Conservation (phyloP, 768 basidiomycete genomes). For the Lyophyllum shimeji region DNA sequence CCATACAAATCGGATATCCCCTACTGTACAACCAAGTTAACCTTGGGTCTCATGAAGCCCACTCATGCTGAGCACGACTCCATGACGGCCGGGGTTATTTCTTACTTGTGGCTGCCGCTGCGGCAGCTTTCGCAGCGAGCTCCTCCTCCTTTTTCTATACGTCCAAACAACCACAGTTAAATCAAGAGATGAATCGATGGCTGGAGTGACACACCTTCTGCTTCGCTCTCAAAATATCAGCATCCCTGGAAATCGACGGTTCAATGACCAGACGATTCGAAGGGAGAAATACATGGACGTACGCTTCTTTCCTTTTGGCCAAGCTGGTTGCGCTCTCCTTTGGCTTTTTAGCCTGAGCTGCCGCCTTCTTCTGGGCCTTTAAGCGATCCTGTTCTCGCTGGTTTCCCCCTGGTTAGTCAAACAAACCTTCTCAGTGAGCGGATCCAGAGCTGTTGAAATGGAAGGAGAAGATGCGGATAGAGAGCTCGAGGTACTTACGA, state of each 20-base stretch:
- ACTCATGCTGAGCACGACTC: conserved; percentile 8
- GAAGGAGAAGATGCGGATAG: conserved; percentile 3
- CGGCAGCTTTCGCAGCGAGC: conserved; percentile 28
- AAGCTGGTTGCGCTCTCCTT: conserved; percentile 68
- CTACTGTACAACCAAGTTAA: background rate
- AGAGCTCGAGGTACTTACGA: conserved; percentile 38
- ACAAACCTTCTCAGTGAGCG: conserved; percentile 20
- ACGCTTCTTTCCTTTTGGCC: conserved; percentile 76
- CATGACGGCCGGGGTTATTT: conserved; percentile 35
- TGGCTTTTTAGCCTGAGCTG: conserved; percentile 53
- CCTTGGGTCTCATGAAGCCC: conserved; percentile 7
- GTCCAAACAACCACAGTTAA: background rate
- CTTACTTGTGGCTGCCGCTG: conserved; percentile 21
- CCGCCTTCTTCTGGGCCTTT: conserved; percentile 72
- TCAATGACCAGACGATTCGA: conserved; percentile 8
- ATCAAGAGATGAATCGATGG: conserved; percentile 1
- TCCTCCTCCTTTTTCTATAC: conserved; percentile 57
- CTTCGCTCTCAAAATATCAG: conserved; percentile 71
- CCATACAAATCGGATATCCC: background rate
- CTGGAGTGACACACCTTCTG: conserved; percentile 58
- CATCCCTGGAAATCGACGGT: conserved; percentile 53
- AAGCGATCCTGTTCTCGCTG: conserved; percentile 76
- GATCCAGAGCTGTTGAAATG: conserved; percentile 15
- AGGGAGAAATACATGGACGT: conserved; percentile 31
- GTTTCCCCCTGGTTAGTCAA: conserved; percentile 62